Base-by-base conservation (phyloP, 257 asterid genomes). In the Lithospermum erythrorhizon region DNA sequence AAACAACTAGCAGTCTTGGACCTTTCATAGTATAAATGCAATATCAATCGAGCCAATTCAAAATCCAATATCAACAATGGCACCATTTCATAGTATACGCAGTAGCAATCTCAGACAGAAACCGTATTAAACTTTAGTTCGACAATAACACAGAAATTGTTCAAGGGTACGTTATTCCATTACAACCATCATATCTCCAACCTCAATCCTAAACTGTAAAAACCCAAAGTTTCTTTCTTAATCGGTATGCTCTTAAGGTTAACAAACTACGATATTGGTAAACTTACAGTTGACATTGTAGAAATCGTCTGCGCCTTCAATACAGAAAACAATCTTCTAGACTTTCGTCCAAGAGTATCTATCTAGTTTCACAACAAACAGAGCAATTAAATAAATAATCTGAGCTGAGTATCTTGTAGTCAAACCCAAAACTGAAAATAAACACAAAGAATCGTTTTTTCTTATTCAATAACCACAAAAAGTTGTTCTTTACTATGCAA, bases 261-360 rank as follows among this genome's bases (percentile, higher is more conserved):
- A 27, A 27, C 32, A 53, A 17, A 53, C 22, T 2, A 27, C 32
- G 6, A 18, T 17, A 18, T 53, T 21, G 59, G 14, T 48, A 67
- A 27, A 81, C 90, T 82, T 79, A 89, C 97, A 61, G 67, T 62
- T 52, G 79, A 82, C 94, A 89, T 82, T 24, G 62, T 78, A 56
- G 82, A 47, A 4, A 48, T 29, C 5, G 79, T 62, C 51, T 75
- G 72, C 53, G 74, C 70, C 70, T 74, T 82, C 25, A 73, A 72
- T 51, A 68, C 53, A 75, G 69, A 48, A 19, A 72, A 68, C 57
- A 74, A 52, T 69, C 81, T 81, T 66, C 69, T 76, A 66, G 83
- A 67, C 49, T 74, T 73, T 61, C 62, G 58, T 65, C 79, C 79
- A 70, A 75, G 63, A 79, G 64, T 68, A 73, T 81, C 94, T 84